These are phyloP conservation scores for Nicotiana rustica DNA, from an alignment of 305 asterid species.

Conservation along the genomic window DNA sequence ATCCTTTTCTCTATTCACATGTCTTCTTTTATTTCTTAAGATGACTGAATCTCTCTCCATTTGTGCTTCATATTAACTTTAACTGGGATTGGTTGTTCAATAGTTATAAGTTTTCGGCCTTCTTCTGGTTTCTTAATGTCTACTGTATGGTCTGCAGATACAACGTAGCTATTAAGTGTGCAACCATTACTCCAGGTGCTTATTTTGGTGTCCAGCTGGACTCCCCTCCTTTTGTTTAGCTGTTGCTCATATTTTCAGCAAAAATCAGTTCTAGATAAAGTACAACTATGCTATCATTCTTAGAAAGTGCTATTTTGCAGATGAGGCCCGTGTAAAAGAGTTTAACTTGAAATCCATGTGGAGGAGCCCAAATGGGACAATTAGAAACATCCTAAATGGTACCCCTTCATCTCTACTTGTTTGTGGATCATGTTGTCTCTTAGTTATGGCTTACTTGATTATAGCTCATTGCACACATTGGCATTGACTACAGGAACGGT, in stretches of 20 bases:
- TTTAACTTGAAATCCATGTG: conserved; percentile 85
- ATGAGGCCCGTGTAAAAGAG: conserved; percentile 89
- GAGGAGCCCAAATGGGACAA: conserved; percentile 98
- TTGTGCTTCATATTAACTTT: conserved; percentile 9
- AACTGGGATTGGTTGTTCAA: not conserved
- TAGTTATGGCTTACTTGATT: conserved; percentile 8
- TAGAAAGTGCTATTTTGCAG: conserved; percentile 47
- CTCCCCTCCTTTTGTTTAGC: not conserved
- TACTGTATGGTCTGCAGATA: conserved; percentile 58
- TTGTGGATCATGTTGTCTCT: not conserved
- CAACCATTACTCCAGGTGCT: conserved; percentile 80
- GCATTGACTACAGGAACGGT: conserved; percentile 73
- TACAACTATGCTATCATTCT: not conserved
- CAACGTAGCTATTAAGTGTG: conserved; percentile 80
- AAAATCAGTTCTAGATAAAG: not conserved
- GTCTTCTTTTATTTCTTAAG: not conserved
- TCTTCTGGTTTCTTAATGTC: conserved; percentile 32
- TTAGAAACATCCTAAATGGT: conserved; percentile 95
- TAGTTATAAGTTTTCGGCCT: conserved; percentile 27
- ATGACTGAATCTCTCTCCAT: not conserved
- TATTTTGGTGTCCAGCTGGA: conserved; percentile 31
- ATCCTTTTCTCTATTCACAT: not conserved
- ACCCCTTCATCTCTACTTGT: conserved; percentile 34
- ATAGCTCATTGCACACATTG: not conserved
- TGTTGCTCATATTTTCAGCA: not conserved